Conservation (phyloP, 495 filamentous ascomycete species). For the Podospora anserina region DNA sequence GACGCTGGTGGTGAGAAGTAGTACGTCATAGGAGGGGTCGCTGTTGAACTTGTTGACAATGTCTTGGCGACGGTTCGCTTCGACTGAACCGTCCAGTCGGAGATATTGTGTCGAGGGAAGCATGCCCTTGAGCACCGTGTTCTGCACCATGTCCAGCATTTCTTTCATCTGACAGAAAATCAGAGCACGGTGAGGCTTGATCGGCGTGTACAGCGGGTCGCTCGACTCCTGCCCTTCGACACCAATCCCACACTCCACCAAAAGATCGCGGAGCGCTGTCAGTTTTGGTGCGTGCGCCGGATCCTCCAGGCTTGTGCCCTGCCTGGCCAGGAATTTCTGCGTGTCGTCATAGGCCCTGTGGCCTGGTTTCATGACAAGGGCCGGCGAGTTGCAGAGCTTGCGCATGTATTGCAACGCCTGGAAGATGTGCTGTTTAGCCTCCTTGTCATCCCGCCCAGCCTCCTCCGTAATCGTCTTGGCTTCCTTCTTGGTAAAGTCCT, state of each 20-base stretch:
- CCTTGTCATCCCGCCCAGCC: slow-evolving; percentile 74
- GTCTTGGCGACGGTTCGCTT: slow-evolving; percentile 84
- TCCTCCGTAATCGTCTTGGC: slow-evolving; percentile 75
- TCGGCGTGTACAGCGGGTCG: slow-evolving; percentile 60
- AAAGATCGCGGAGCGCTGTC: slow-evolving; percentile 77
- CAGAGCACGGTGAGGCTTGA: slow-evolving; percentile 90
- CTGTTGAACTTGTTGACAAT: slow-evolving; percentile 99
- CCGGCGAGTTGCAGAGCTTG: slow-evolving; percentile 95
- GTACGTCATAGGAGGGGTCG: slow-evolving; percentile 89
- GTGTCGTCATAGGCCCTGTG: slow-evolving; percentile 89
- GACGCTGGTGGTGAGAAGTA: slow-evolving; percentile 90
- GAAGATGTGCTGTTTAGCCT: slow-evolving; percentile 98
- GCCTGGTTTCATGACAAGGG: slow-evolving; percentile 87
- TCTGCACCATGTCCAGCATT: slow-evolving; percentile 98
- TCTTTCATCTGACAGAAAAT: slow-evolving; percentile 99
- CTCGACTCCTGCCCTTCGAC: slow-evolving; percentile 65
- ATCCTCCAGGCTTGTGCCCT: slow-evolving; percentile 76
- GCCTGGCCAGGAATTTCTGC: slow-evolving; percentile 65
- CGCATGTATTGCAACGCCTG: slow-evolving; percentile 99
- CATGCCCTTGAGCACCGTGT: slow-evolving; percentile 78
- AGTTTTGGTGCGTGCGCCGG: slow-evolving; percentile 89
- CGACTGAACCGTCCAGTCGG: slow-evolving; percentile 86
- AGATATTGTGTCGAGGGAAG: slow-evolving; percentile 85
- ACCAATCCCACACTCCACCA: slow-evolving; percentile 95
- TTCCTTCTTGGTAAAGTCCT: slow-evolving; percentile 92